Conservation (phyloP, 257 asterid species). For the Rehmannia glutinosa region DNA sequence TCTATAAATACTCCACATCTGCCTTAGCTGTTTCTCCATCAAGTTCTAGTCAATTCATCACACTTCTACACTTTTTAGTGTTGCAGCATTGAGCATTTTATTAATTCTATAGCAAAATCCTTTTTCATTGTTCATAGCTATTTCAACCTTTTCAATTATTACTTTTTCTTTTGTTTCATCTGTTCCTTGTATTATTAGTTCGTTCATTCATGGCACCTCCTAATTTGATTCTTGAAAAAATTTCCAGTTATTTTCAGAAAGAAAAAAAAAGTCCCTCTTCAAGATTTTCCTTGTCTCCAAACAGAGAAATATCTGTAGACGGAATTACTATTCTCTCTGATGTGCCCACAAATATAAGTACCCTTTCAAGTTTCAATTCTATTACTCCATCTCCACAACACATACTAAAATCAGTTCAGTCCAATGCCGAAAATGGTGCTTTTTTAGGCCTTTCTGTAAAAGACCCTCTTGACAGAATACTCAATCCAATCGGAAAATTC, state of each 20-base stretch:
- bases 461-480: slow-evolving; percentile 27
- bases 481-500: slow-evolving; percentile 35
- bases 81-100: no score
- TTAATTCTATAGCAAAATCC: no score
- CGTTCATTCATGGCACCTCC: slow-evolving; percentile 39
- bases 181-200: no score
- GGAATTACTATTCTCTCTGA: slow-evolving; percentile 26
- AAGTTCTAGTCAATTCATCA: no score
- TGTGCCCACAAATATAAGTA: slow-evolving; percentile 27
- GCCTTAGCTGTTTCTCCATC: background rate
- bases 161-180: no score
- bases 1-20: slow-evolving; percentile 20
- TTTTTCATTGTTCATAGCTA: no score
- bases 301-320: slow-evolving; percentile 20
- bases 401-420: slow-evolving; percentile 19
- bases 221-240: slow-evolving; percentile 15
- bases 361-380: slow-evolving; percentile 26
- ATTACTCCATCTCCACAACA: slow-evolving; percentile 16
- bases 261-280: slow-evolving; percentile 7
- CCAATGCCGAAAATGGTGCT: slow-evolving; percentile 28
- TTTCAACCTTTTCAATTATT: no score
- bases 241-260: slow-evolving; percentile 17
- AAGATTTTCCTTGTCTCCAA: slow-evolving; percentile 22
- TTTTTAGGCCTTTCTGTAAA: slow-evolving; percentile 34
- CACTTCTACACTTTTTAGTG: no score